Percentiles rank a stretch among this genome's conserved stretches.
phyloP scores from a whole-genome alignment of 83 land plant species.

The Diphasiastrum complanatum region DNA sequence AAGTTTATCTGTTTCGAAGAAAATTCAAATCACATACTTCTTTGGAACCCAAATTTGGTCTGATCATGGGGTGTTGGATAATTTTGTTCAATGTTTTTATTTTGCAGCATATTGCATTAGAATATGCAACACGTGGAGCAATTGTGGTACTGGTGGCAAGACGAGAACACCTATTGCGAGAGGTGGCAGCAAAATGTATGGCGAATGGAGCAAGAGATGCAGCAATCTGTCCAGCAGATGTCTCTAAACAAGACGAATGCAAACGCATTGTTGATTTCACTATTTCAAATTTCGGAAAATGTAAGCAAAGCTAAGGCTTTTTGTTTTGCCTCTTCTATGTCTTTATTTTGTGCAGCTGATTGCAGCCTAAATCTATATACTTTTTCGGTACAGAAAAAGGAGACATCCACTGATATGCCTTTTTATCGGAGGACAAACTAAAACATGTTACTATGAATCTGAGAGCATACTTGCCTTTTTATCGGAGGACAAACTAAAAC shows the following conservation, averaged over 20 bases:
- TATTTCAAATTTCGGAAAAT: constrained; percentile 24
- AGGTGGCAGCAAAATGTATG: constrained; percentile 28
- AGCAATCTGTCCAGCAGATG: constrained; percentile 21
- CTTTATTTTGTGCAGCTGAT: background rate
- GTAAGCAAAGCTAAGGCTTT: constrained; percentile 6
- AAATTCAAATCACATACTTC: background rate
- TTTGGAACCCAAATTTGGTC: background rate
- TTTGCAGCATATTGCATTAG: constrained; percentile 31
- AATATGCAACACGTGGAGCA: constrained; percentile 35
- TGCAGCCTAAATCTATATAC: too few species aligned
- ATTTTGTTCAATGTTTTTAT: background rate
- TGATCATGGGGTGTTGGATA: background rate
- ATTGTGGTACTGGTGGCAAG: constrained; percentile 33
- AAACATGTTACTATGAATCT: too few species aligned
- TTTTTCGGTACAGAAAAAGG: too few species aligned
- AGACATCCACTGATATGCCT: too few species aligned
- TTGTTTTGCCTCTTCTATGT: background rate
- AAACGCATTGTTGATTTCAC: constrained; percentile 31
- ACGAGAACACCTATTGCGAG: constrained; percentile 17
- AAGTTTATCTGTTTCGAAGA: too few species aligned
- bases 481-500: too few species aligned
- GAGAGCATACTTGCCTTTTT: too few species aligned
- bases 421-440: too few species aligned
- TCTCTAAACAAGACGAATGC: constrained; percentile 21
- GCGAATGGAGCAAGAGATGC: constrained; percentile 29